These are phyloP conservation scores for Huntiella savannae DNA, from an alignment of 2,329 filamentous ascomycete genomes.

Conservation along the genomic window DNA sequence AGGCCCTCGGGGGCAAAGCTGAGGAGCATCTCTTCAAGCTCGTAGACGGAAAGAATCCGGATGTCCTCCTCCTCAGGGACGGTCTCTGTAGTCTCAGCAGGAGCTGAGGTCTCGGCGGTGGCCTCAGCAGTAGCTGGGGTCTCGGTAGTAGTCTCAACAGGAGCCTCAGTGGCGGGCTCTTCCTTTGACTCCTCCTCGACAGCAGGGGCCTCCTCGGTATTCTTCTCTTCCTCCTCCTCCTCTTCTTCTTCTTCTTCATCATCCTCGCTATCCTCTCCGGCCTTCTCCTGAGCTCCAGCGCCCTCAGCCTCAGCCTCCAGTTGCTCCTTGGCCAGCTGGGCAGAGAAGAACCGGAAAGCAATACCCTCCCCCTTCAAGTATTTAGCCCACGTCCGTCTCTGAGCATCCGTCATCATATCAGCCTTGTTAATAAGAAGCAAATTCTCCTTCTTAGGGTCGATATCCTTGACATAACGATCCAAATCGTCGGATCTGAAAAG, in stretches of 20 bases:
- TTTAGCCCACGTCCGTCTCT: conserved; percentile 67
- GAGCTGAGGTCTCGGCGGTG: conserved; percentile 13
- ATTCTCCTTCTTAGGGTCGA: conserved; percentile 76
- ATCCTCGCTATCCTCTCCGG: conserved; percentile 21
- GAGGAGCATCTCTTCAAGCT: conserved; percentile 77
- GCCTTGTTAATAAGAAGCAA: conserved; percentile 92
- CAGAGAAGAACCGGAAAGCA: conserved; percentile 91
- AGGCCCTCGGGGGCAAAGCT: conserved; percentile 40
- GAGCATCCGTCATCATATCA: conserved; percentile 88
- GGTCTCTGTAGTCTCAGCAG: conserved; percentile 20
- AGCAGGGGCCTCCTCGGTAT: conserved; percentile 11
- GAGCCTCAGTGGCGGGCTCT: not conserved
- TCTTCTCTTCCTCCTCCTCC: conserved; percentile 14
- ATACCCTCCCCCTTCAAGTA: conserved; percentile 69
- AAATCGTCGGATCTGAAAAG: conserved; percentile 89
- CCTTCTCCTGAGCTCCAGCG: conserved; percentile 24
- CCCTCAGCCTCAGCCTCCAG: conserved; percentile 39
- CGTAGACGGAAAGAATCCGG: conserved; percentile 76
- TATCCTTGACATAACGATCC: conserved; percentile 83
- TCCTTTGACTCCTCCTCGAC: conserved; percentile 12
- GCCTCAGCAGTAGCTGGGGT: conserved; percentile 14
- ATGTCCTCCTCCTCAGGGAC: conserved; percentile 36
- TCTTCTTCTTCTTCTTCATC: conserved; percentile 26
- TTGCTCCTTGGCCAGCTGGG: conserved; percentile 71
- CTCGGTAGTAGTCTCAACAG: conserved; percentile 10